Evolutionary conservation across 352 stramenopile species (phyloP).

Genomic region (Phytophthora gonapodyides): DNA sequence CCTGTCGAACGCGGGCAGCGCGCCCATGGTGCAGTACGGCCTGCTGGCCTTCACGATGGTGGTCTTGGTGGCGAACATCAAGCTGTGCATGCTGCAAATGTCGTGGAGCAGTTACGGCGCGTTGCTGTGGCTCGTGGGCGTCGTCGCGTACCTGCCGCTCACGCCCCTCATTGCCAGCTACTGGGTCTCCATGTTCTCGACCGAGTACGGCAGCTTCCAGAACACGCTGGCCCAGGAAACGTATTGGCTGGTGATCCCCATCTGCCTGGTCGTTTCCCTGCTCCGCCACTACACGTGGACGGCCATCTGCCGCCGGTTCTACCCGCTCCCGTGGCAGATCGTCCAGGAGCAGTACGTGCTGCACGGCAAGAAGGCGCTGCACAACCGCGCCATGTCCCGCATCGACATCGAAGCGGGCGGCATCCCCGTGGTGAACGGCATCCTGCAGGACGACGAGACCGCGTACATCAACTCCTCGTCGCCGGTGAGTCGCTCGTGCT

Average conservation of each 20-base stretch:
- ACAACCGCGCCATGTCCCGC: constrained; percentile 26
- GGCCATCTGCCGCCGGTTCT: constrained; percentile 75
- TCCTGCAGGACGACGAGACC: constrained; percentile 37
- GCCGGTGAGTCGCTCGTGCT: constrained; percentile 25
- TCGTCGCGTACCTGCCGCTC: constrained; percentile 69
- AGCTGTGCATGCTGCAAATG: constrained; percentile 86
- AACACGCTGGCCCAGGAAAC: constrained; percentile 67
- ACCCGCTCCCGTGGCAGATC: constrained; percentile 78
- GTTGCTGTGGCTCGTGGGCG: constrained; percentile 61
- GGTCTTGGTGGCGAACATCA: constrained; percentile 94
- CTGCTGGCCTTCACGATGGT: constrained; percentile 93
- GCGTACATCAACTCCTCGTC: constrained; percentile 55
- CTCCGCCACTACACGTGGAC: constrained; percentile 77
- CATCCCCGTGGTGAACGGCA: constrained; percentile 47
- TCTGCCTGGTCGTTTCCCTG: constrained; percentile 58
- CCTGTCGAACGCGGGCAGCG: constrained; percentile 80
- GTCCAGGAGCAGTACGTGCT: constrained; percentile 80
- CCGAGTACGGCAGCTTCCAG: constrained; percentile 74
- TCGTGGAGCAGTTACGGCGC: constrained; percentile 64
- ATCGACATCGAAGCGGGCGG: constrained; percentile 64
- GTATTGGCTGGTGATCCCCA: constrained; percentile 75
- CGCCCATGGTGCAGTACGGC: constrained; percentile 91
- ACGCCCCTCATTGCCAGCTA: constrained; percentile 69
- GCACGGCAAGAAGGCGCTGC: constrained; percentile 35
- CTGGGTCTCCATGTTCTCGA: constrained; percentile 62